Percentiles rank a stretch among this genome's conserved stretches.
Conservation (phyloP, 352 stramenopile species). For the Phytophthora macrochlamydospora region DNA sequence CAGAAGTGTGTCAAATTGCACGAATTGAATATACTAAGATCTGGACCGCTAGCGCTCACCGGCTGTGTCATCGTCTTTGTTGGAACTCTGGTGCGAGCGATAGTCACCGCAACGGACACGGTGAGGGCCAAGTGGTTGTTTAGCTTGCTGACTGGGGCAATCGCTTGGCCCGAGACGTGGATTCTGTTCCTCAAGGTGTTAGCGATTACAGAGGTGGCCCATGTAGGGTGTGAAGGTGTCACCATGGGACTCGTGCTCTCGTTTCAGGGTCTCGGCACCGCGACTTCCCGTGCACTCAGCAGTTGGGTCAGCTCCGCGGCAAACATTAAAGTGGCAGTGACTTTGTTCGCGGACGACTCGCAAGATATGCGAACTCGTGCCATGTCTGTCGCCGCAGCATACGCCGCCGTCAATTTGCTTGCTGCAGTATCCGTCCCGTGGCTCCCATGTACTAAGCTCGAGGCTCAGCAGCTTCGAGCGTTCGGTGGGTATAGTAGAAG, state of each 20-base stretch:
- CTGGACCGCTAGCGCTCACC: slow-evolving; percentile 28
- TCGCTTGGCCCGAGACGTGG: slow-evolving; percentile 45
- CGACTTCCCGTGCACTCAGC: slow-evolving; percentile 32
- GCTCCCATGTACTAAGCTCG: slow-evolving; percentile 46
- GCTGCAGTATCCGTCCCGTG: slow-evolving; percentile 23
- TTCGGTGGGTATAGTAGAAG: slow-evolving; percentile 35
- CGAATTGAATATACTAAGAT: no score
- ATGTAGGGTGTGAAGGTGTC: slow-evolving; percentile 55
- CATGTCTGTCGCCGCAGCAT: slow-evolving; percentile 21
- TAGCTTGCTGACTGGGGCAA: slow-evolving; percentile 24
- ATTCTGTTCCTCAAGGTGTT: slow-evolving; percentile 48
- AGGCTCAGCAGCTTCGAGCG: slow-evolving; percentile 45
- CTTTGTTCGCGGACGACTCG: slow-evolving; percentile 31
- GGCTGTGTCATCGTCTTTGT: slow-evolving; percentile 36
- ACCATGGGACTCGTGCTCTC: slow-evolving; percentile 59
- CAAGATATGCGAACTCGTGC: slow-evolving; percentile 27
- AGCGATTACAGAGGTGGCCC: slow-evolving; percentile 56
- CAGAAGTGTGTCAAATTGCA: no score
- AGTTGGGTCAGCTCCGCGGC: slow-evolving; percentile 32
- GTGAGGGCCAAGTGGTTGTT: slow-evolving; percentile 54
- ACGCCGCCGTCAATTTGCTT: slow-evolving; percentile 38
- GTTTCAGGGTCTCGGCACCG: slow-evolving; percentile 43
- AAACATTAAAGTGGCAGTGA: slow-evolving; percentile 20
- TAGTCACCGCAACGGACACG: slow-evolving; percentile 41
- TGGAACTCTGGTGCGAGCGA: slow-evolving; percentile 32